Evolutionary conservation across 441 rosid species (phyloP), one percentile per base, ranked within the genome.

Genomic region (Isatis lusitanica): DNA sequence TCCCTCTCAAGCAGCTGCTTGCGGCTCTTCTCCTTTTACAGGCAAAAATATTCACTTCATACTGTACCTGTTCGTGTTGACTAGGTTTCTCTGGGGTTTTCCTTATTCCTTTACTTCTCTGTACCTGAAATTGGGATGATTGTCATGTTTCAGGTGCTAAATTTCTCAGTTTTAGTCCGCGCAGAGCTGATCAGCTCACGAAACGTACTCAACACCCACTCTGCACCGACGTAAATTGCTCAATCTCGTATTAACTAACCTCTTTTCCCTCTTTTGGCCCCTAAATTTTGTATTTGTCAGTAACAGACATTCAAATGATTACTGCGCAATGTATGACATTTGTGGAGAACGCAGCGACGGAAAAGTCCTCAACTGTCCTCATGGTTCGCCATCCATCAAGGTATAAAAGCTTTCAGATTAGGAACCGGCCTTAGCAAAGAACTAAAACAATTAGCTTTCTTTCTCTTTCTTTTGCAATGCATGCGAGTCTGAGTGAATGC

Each of bases 281-380:
- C 59, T 58, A 5, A 48, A 15, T 51, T 21, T 55, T 62, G 63
- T 38, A 64, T 13, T 78, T 66, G 7, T 68, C 78, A 81, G 84
- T 55, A 77, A 75, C 57, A 78, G 56, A 68, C 94, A 89, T 83
- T 83, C 88, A 43, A 76, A 75, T 66, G 91, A 84, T 24, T 85
- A 80, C 69, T 89, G 94, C 77, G 86, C 90, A 7, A 89, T 89
- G 94, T 89, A 89, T 68, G 91, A 81, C 83, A 87, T 89, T 48
- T 89, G 94, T 35, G 94, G 94, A 87, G 74, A 82, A 70, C 85
- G 88, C 59, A 78, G 80, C 78, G 94, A 89, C 63, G 94, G 94
- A 8, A 84, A 87, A 83, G 87, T 85, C 74, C 78, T 89, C 6
- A 89, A 89, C 68, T 89, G 94, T 58, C 92, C 94, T 47, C 85